Evolutionary conservation across 2,329 filamentous ascomycete species (phyloP).

Genomic region (Xylariaceae sp.): DNA sequence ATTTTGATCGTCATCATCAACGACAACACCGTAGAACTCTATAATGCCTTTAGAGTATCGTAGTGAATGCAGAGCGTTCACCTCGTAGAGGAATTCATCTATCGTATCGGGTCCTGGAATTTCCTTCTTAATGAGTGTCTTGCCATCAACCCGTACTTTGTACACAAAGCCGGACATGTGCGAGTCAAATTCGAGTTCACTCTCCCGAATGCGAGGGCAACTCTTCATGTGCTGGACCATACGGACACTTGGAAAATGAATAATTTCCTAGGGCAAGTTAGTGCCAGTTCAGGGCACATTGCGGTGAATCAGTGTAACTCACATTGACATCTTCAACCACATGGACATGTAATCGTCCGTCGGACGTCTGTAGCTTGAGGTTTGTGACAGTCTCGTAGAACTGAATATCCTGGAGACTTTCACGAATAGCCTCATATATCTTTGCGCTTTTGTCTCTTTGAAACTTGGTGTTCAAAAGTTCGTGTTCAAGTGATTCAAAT

Average conservation of each 20-base stretch:
- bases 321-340: slow-evolving; percentile 93
- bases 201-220: slow-evolving; percentile 64
- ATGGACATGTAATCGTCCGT: slow-evolving; percentile 87
- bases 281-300: slow-evolving; percentile 6
- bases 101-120: slow-evolving; percentile 94
- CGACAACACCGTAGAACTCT: slow-evolving; percentile 78
- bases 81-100: slow-evolving; percentile 95
- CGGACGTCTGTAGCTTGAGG: slow-evolving; percentile 83
- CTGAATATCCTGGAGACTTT: slow-evolving; percentile 87
- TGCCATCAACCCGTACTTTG: slow-evolving; percentile 70
- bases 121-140: slow-evolving; percentile 89
- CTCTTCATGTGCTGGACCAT: slow-evolving; percentile 72
- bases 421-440: slow-evolving; percentile 91
- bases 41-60: slow-evolving; percentile 73
- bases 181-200: slow-evolving; percentile 76
- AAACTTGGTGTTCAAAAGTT: slow-evolving; percentile 71
- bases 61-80: slow-evolving; percentile 85
- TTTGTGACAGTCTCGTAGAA: slow-evolving; percentile 97
- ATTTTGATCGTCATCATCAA: slow-evolving; percentile 67
- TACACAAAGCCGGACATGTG: slow-evolving; percentile 98
- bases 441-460: slow-evolving; percentile 89
- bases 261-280: slow-evolving; percentile 63
- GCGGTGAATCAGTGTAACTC: slow-evolving; percentile 28
- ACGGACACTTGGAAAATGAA: slow-evolving; percentile 71
- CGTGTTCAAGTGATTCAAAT: slow-evolving; percentile 77